Conservation (phyloP, 768 basidiomycete species). For the Boletus tomentosulus region DNA sequence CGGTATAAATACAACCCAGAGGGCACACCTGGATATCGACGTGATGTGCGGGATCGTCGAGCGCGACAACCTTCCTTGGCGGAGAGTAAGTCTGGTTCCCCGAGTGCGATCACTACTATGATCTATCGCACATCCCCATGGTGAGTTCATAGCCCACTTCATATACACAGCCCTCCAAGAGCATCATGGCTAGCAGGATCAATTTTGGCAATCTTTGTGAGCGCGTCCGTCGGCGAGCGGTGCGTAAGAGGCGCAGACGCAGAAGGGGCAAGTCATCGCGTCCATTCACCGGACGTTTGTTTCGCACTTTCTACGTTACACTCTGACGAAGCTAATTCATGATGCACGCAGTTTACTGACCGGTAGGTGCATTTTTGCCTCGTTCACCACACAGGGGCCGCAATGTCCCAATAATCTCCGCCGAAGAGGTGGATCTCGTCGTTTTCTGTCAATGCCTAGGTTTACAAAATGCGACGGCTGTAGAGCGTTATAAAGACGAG, state of each 20-base stretch:
- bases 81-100: conserved; percentile 6
- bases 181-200: too few relatives aligned
- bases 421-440: conserved; percentile 4
- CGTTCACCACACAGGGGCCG: neutral
- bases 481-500: too few relatives aligned
- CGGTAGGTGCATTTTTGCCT: neutral
- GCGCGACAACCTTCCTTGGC: conserved; percentile 1
- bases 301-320: neutral
- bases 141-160: too few relatives aligned
- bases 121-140: too few relatives aligned
- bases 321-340: neutral
- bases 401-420: conserved; percentile 14
- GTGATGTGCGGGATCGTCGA: too few relatives aligned
- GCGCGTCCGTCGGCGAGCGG: neutral
- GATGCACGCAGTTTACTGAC: neutral
- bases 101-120: too few relatives aligned
- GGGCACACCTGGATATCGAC: neutral
- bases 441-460: neutral
- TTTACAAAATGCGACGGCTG: too few relatives aligned
- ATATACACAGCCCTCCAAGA: neutral
- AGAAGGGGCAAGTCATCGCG: neutral
- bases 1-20: neutral
- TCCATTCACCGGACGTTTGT: neutral
- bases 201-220: neutral
- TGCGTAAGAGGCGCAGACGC: neutral